Base-by-base conservation (phyloP, 2,329 filamentous ascomycete species). In the Aspergillus japonicus region DNA sequence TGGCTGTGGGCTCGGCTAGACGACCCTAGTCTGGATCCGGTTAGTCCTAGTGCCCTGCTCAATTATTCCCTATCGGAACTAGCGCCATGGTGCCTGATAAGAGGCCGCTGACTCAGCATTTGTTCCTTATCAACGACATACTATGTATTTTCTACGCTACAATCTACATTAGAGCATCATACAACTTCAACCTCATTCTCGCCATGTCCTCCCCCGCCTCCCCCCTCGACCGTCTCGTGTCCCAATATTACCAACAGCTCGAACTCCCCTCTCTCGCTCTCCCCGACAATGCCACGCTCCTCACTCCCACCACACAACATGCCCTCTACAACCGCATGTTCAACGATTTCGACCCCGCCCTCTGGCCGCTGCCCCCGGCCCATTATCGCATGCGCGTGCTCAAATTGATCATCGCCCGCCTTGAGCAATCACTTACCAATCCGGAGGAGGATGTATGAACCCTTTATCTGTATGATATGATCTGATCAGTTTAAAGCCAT, bases 191-290 rank as follows among this genome's bases (percentile, higher is more conserved):
- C 33, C 33, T 35, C 33, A 23, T 23, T 16, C 10, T 42, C 42
- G 49, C 26, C 42, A 64, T 65, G 59, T n/a, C 63, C 60, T 59
- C 64, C 77, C 67, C 66, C 71, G 66, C 70, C 16, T 6, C n/a
- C 39, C 16, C 39, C 16, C 16, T 44, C 16, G 39, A 44, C 39
- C 39, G 39, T 44, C 39, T 44, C 14, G 69, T 72, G 61, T 83
- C 85, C 87, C 92, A 96, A 72, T 96, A 91, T 71, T 83, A 94
- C 35, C 92, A 97, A 73, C 80, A 93, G 2, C 86, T 87, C 47
- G 82, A 93, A 44, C 14, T 44, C 19, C 50, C 78, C 80, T 0
- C 73, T 81, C 7, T 73, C 81, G 29, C 78, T 94, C 39, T 82
- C 51, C 89, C 62, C 72, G 75, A 83, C 24, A 75, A 79, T 23